Evolutionary conservation across 2,329 filamentous ascomycete species (phyloP), one percentile per base, ranked within the genome.

Genomic region (Cladorrhinum sp.): DNA sequence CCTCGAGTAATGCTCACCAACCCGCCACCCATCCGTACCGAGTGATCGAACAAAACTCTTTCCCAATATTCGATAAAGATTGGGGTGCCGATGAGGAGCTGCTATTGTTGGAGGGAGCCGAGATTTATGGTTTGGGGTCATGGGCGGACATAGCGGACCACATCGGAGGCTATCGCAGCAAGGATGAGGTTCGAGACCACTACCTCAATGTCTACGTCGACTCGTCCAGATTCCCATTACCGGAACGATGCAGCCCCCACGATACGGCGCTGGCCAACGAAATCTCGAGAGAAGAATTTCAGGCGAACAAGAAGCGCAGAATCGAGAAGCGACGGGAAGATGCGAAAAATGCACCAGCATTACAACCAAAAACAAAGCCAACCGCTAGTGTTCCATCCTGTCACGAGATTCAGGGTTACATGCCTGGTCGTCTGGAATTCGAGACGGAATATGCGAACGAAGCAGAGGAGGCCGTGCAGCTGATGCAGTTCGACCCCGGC

Each of bases 111-210:
- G 95, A 99, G 77, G 95, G 95, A 21, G 92, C 92, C 10, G 95
- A 99, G 75, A 96, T 92, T 61, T 99, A 99, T 72, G 95, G 95
- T 0, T 80, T 99, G 55, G 95, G 95, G 2, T 98, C 94, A 21
- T 99, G 95, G 94, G 92, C 93, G 42, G 95, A 99, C 71, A 96
- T 99, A 64, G 93, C 95, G 39, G 94, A 99, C 74, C 95, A 99
- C 74, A 98, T 99, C 69, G 95, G 95, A 56, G 95, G 95, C 10
- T 98, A 93, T 72, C 86, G 95, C 60, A 88, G 89, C 66, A 98
- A 96, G 73, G 94, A 98, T 68, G 95, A 99, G 76, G 95, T 98
- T 33, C 87, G 92, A 64, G 91, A 97, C 66, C 95, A 99, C 74
- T 99, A 99, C 74, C 85, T 95, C 66, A 81, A 88, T 63, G 94